These are phyloP conservation scores for Nicotiana benthamiana DNA, from an alignment of 257 asterid genomes.

Conservation along the genomic window DNA sequence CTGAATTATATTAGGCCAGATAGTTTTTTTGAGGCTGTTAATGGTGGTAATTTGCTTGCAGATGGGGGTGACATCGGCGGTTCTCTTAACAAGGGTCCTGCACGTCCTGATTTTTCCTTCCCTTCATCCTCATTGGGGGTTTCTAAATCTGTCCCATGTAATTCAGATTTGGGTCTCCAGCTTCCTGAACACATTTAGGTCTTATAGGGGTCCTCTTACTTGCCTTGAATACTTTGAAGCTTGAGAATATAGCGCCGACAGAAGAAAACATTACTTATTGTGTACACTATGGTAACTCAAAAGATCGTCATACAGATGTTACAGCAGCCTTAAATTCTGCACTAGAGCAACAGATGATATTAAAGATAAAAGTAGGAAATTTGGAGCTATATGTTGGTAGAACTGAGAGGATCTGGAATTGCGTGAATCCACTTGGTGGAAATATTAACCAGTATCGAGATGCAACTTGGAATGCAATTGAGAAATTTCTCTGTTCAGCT, in stretches of 20 bases:
- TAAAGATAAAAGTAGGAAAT: slow-evolving; percentile 19
- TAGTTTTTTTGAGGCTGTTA: not conserved
- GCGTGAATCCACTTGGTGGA: slow-evolving; percentile 40
- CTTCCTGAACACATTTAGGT: slow-evolving; percentile 22
- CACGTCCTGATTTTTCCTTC: not conserved
- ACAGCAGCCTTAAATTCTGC: slow-evolving; percentile 34
- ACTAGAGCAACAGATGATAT: slow-evolving; percentile 29
- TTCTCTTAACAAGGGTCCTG: slow-evolving; percentile 1
- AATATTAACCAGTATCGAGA: slow-evolving; percentile 18
- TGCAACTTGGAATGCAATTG: slow-evolving; percentile 32
- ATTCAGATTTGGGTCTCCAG: slow-evolving; percentile 12
- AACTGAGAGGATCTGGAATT: slow-evolving; percentile 35
- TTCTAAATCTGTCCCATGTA: not conserved
- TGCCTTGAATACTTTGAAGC: slow-evolving; percentile 34
- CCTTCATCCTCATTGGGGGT: slow-evolving; percentile 4
- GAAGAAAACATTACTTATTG: slow-evolving; percentile 40
- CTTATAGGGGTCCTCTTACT: slow-evolving; percentile 30
- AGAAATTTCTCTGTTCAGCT: slow-evolving; percentile 32
- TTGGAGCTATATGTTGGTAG: slow-evolving; percentile 35
- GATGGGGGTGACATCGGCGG: not conserved
- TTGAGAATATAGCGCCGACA: slow-evolving; percentile 42
- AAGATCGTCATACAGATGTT: slow-evolving; percentile 28
- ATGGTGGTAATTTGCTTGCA: not conserved
- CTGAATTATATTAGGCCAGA: not conserved
- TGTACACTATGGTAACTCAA: slow-evolving; percentile 42